These are phyloP conservation scores for Lenwebbia sp. DNA, from an alignment of 345 rosid genomes.

Conservation along the genomic window DNA sequence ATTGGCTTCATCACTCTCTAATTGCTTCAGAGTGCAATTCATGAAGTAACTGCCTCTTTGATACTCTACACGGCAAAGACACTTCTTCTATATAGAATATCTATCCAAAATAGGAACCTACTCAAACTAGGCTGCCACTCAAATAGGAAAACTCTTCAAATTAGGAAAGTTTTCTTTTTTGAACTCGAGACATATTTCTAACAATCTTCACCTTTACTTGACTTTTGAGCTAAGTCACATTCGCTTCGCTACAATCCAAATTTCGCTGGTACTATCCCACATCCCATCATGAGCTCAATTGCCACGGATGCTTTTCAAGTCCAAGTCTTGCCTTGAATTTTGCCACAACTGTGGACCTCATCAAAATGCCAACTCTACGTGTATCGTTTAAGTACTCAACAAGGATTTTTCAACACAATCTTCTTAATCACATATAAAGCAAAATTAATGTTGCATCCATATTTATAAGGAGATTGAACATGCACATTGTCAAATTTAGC, in stretches of 20 bases:
- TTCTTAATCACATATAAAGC: neutral
- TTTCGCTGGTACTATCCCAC: neutral
- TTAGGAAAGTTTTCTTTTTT: neutral
- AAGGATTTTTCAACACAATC: neutral
- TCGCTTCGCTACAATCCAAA: neutral
- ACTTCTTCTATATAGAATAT: neutral
- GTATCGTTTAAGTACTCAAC: neutral
- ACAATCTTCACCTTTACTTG: neutral
- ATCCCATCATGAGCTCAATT: neutral
- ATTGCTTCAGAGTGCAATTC: neutral
- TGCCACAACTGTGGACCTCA: rapidly evolving
- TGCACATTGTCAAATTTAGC: neutral
- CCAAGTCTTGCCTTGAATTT: neutral
- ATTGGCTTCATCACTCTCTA: neutral
- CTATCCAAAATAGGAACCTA: neutral
- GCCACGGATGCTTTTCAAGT: rapidly evolving
- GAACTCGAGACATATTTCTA: neutral
- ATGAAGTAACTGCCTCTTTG: neutral
- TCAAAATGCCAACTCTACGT: neutral
- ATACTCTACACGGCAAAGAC: neutral
- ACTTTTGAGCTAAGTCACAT: neutral
- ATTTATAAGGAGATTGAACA: rapidly evolving
- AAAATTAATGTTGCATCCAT: neutral
- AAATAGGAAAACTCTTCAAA: neutral
- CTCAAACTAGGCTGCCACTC: neutral